A percentile compares a stretch with the other conserved stretches of the same genome.
These are phyloP conservation scores for Cyclaneusma minus DNA, from an alignment of 2,329 filamentous ascomycete species.

Conservation along the genomic window DNA sequence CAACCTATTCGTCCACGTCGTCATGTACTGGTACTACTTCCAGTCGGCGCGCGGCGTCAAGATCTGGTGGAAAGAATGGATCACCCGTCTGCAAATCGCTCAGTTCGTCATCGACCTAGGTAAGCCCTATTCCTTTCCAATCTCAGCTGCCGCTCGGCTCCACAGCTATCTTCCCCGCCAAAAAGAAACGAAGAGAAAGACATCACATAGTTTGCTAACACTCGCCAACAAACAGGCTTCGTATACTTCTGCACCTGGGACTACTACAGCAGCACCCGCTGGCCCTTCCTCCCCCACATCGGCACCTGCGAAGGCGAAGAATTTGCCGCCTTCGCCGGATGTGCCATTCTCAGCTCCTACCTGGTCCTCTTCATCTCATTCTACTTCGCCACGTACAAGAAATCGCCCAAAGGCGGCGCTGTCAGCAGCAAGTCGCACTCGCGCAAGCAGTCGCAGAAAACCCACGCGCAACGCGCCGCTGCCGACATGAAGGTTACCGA, in stretches of 20 bases:
- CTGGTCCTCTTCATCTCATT: constrained; percentile 15
- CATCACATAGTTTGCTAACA: neutral
- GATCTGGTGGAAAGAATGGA: constrained; percentile 16
- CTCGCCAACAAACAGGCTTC: constrained; percentile 10
- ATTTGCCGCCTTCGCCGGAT: constrained; percentile 12
- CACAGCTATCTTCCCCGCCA: no score
- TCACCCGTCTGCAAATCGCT: constrained; percentile 14
- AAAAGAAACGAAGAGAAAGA: no score
- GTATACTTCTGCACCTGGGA: constrained; percentile 14
- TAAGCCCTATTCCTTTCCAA: constrained; percentile 1
- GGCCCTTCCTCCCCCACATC: constrained; percentile 9
- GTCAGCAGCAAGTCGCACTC: constrained; percentile 12
- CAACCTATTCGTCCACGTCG: constrained; percentile 15
- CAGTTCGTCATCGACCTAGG: constrained; percentile 16
- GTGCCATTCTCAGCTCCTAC: constrained; percentile 12
- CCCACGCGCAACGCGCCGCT: constrained; percentile 6
- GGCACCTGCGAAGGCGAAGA: constrained; percentile 13
- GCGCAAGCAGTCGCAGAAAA: constrained; percentile 26
- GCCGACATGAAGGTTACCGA: constrained; percentile 7
- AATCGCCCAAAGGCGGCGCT: no score
- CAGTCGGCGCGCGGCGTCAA: constrained; percentile 14
- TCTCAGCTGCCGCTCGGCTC: no score
- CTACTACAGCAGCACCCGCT: constrained; percentile 12
- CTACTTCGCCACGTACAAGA: constrained; percentile 14
- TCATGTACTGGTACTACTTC: constrained; percentile 19